Conservation (phyloP, 2,329 filamentous ascomycete species). For the Paraphoma sp. region DNA sequence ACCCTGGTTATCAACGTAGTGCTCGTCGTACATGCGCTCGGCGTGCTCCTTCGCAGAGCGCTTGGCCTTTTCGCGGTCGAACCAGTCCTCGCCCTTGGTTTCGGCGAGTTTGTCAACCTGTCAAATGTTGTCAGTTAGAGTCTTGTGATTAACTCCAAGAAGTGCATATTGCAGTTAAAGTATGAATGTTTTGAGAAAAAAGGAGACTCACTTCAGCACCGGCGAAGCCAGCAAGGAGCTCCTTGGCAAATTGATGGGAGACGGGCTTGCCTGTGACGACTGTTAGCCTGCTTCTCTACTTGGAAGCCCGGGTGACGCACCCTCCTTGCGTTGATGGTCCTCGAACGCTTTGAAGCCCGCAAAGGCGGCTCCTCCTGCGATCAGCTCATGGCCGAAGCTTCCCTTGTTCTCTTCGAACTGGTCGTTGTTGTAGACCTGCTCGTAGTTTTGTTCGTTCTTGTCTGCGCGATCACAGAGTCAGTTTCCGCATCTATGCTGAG, state of each 20-base stretch:
- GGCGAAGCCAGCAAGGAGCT: constrained; percentile 74
- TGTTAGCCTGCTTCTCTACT: constrained; percentile 4
- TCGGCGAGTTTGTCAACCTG: constrained; percentile 70
- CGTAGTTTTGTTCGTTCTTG: constrained; percentile 61
- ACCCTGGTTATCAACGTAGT: constrained; percentile 50
- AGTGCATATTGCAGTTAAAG: too few relatives aligned
- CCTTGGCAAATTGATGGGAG: constrained; percentile 78
- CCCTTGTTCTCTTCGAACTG: constrained; percentile 62
- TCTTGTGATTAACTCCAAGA: not conserved
- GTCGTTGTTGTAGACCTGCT: constrained; percentile 60
- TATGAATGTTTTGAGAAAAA: not conserved
- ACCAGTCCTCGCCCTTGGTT: constrained; percentile 58
- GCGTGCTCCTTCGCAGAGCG: constrained; percentile 52
- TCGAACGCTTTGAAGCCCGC: constrained; percentile 82
- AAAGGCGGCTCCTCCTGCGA: constrained; percentile 79
- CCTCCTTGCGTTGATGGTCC: constrained; percentile 74
- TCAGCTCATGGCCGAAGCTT: constrained; percentile 73
- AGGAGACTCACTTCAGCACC: constrained; percentile 66
- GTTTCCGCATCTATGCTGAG: not conserved
- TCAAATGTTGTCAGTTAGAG: not conserved
- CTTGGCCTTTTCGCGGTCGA: constrained; percentile 58
- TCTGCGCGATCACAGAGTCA: constrained; percentile 41
- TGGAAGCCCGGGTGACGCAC: constrained; percentile 48
- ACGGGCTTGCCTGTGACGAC: constrained; percentile 67
- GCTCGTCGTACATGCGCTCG: constrained; percentile 57